A percentile compares a stretch with the other conserved stretches of the same genome.
These are phyloP conservation scores for Penicillium taxi DNA, from an alignment of 495 filamentous ascomycete genomes.

Conservation along the genomic window DNA sequence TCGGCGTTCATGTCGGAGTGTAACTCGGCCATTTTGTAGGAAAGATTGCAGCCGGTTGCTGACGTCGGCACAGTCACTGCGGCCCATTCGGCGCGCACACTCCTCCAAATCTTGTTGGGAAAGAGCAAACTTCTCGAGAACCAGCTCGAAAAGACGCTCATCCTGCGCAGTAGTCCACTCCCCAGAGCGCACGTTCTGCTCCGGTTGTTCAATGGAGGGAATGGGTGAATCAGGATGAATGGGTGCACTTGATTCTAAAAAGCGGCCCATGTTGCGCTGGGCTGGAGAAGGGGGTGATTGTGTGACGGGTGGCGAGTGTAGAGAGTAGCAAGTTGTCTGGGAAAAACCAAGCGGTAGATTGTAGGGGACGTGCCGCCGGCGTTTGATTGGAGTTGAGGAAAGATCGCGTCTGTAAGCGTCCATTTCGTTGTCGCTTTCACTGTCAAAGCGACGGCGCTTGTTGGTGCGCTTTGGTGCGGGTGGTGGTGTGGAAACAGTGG, in stretches of 20 bases:
- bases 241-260: constrained; percentile 8
- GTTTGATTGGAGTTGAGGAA: constrained; percentile 63
- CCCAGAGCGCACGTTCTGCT: constrained; percentile 20
- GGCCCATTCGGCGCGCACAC: constrained; percentile 57
- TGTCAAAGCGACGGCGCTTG: constrained; percentile 57
- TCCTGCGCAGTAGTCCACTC: constrained; percentile 63
- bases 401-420: constrained; percentile 30
- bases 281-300: constrained; percentile 31
- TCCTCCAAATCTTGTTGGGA: constrained; percentile 71
- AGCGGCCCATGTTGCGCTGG: constrained; percentile 9
- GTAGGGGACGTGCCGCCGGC: constrained; percentile 56
- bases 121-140: constrained; percentile 67
- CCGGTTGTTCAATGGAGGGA: constrained; percentile 34
- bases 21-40: constrained; percentile 52
- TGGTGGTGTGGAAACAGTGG: constrained; percentile 21
- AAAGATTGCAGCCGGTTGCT: constrained; percentile 63
- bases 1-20: constrained; percentile 35
- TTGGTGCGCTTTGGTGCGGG: constrained; percentile 41
- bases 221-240: constrained; percentile 30
- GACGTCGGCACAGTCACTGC: constrained; percentile 54
- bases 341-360: constrained; percentile 60
- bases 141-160: constrained; percentile 60
- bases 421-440: constrained; percentile 38
- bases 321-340: constrained; percentile 54
- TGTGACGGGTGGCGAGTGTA: constrained; percentile 39